These are phyloP conservation scores for Pichia exigua DNA, from an alignment of 805 yeast species.

Conservation along the genomic window DNA sequence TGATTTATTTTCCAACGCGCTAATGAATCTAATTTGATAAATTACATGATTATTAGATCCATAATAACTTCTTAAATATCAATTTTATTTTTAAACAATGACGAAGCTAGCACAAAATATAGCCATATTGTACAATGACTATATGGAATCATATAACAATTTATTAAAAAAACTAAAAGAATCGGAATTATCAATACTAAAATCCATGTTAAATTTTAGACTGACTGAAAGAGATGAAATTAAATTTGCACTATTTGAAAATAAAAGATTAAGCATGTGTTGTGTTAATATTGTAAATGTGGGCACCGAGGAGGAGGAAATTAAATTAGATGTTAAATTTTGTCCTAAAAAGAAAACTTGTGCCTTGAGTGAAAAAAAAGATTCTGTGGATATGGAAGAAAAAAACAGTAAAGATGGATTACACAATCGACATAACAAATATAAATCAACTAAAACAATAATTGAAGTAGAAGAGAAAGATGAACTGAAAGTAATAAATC, in stretches of 20 bases:
- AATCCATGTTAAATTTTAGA: slow-evolving; percentile 3
- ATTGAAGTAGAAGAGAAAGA: background rate
- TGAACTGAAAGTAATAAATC: slow-evolving; percentile 11
- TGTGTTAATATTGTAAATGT: slow-evolving; percentile 13
- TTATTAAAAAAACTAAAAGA: background rate
- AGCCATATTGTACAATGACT: slow-evolving; percentile 2
- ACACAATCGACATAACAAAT: slow-evolving; percentile 8
- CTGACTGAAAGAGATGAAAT: slow-evolving; percentile 13
- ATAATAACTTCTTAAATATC: too few relatives aligned
- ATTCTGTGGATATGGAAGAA: background rate
- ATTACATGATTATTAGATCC: too few relatives aligned
- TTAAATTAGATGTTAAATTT: background rate
- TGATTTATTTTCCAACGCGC: background rate
- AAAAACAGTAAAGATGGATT: background rate
- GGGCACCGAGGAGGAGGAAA: slow-evolving; percentile 8
- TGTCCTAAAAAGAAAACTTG: background rate
- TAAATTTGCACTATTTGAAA: slow-evolving; percentile 2
- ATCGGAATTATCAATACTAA: background rate
- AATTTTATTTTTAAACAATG: background rate
- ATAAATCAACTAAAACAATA: slow-evolving; percentile 11
- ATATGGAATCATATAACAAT: background rate
- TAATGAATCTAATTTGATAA: too few relatives aligned
- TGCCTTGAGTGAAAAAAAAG: slow-evolving; percentile 4
- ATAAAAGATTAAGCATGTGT: slow-evolving; percentile 2
- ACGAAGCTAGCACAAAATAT: background rate